phyloP scores from a whole-genome alignment of 106 monocot species.

The Dioscorea alata region DNA sequence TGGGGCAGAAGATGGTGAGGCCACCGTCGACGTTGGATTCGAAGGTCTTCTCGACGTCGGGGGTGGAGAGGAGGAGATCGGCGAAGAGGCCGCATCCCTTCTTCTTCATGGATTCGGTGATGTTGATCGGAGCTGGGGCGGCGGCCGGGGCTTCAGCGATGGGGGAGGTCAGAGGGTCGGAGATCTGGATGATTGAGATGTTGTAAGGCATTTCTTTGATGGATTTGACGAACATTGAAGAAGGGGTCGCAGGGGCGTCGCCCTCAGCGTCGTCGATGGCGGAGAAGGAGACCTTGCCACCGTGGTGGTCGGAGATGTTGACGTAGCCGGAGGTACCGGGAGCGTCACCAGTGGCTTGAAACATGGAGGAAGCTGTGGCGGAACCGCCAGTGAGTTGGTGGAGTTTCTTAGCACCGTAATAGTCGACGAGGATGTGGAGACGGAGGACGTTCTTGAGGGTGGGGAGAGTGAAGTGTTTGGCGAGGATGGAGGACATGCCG shows the following conservation, averaged over 20 bases:
- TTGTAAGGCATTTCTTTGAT: slow-evolving; percentile 58
- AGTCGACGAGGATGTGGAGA: slow-evolving; percentile 58
- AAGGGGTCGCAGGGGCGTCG: slow-evolving; percentile 1
- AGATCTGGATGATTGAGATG: slow-evolving; percentile 44
- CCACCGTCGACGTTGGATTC: slow-evolving; percentile 29
- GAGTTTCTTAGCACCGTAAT: slow-evolving; percentile 59
- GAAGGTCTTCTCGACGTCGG: slow-evolving; percentile 25
- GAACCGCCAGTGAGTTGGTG: slow-evolving; percentile 42
- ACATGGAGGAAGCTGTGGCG: slow-evolving; percentile 42
- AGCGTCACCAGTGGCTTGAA: slow-evolving; percentile 56
- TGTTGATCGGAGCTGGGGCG: slow-evolving; percentile 37
- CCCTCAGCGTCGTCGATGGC: slow-evolving; percentile 25
- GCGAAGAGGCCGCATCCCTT: slow-evolving; percentile 53
- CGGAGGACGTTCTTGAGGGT: slow-evolving; percentile 39
- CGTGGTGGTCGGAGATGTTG: slow-evolving; percentile 46
- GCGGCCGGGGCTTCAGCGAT: slow-evolving; percentile 65
- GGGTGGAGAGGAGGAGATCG: slow-evolving; percentile 17
- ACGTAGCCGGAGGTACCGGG: slow-evolving; percentile 56
- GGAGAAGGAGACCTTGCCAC: slow-evolving; percentile 34
- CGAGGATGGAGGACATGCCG: slow-evolving; percentile 39
- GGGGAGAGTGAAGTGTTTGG: slow-evolving; percentile 25
- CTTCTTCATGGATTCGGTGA: slow-evolving; percentile 35
- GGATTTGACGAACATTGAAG: slow-evolving; percentile 30
- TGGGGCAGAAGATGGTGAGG: slow-evolving; percentile 49
- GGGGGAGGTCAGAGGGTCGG: slow-evolving; percentile 32